Evolutionary conservation across 805 yeast species (phyloP).

Genomic region (Danielia reshetovae): DNA sequence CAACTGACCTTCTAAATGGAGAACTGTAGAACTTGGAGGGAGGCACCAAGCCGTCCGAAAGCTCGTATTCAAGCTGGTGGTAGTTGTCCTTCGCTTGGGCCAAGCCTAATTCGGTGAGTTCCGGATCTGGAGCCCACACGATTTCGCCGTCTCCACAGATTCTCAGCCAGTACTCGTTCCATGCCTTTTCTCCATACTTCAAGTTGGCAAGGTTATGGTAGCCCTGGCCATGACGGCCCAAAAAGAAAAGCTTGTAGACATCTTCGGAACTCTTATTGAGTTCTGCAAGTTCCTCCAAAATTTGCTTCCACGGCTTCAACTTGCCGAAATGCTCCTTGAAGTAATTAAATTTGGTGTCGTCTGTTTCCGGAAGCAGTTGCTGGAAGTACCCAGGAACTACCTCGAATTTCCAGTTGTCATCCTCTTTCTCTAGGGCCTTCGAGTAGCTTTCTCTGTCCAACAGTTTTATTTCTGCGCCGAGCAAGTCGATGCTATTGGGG

Average conservation of each 20-base stretch:
- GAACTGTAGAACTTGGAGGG: slow-evolving; percentile 45
- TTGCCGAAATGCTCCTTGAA: slow-evolving; percentile 43
- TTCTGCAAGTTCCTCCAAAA: slow-evolving; percentile 21
- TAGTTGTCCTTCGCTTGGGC: slow-evolving; percentile 44
- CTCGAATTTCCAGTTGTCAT: slow-evolving; percentile 32
- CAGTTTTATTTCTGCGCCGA: slow-evolving; percentile 25
- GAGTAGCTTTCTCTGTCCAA: slow-evolving; percentile 18
- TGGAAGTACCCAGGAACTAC: slow-evolving; percentile 41
- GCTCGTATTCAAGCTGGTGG: slow-evolving; percentile 36
- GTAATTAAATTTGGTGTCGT: slow-evolving; percentile 40
- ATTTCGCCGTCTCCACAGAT: slow-evolving; percentile 43
- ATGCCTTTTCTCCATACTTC: slow-evolving; percentile 41
- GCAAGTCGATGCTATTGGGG: slow-evolving; percentile 24
- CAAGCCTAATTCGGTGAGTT: slow-evolving; percentile 43
- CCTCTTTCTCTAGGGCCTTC: slow-evolving; percentile 5
- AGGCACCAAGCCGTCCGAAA: slow-evolving; percentile 21
- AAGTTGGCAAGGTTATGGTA: slow-evolving; percentile 46
- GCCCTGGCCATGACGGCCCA: slow-evolving; percentile 55
- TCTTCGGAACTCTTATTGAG: slow-evolving; percentile 28
- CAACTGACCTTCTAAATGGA: slow-evolving; percentile 50
- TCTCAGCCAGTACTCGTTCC: slow-evolving; percentile 46
- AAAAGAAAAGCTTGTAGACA: slow-evolving; percentile 41
- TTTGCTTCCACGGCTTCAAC: slow-evolving; percentile 20
- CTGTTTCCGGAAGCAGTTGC: slow-evolving; percentile 40
- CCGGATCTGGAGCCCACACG: slow-evolving; percentile 52